These are phyloP conservation scores for Cyberlindnera galapagoensis DNA, from an alignment of 805 yeast species.

Conservation along the genomic window DNA sequence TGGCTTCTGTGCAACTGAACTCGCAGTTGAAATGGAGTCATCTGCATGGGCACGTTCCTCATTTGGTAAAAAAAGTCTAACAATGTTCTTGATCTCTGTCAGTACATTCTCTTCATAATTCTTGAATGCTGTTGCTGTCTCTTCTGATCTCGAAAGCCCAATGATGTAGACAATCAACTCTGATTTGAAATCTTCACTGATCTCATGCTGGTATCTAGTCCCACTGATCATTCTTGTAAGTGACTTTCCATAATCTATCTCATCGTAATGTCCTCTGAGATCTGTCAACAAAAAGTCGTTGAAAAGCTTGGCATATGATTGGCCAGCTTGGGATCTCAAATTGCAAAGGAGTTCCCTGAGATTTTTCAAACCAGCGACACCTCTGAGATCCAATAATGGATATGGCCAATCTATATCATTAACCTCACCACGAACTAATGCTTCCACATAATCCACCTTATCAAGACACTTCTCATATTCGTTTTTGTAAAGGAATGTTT, in stretches of 20 bases:
- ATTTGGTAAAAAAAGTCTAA: slow-evolving; percentile 57
- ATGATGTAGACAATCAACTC: slow-evolving; percentile 41
- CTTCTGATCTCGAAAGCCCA: slow-evolving; percentile 57
- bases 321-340: slow-evolving; percentile 61
- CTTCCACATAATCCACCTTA: slow-evolving; percentile 50
- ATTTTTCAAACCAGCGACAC: slow-evolving; percentile 26
- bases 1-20: slow-evolving; percentile 5
- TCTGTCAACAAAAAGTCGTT: slow-evolving; percentile 52
- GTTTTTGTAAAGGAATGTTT: slow-evolving; percentile 35
- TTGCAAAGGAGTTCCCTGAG: slow-evolving; percentile 47
- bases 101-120: slow-evolving; percentile 63
- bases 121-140: slow-evolving; percentile 53
- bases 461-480: slow-evolving; percentile 51
- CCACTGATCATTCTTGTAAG: slow-evolving; percentile 35
- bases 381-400: slow-evolving; percentile 25
- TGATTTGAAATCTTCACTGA: slow-evolving; percentile 35
- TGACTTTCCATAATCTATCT: slow-evolving; percentile 41
- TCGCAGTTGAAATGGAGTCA: slow-evolving; percentile 4
- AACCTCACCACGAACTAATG: slow-evolving; percentile 49
- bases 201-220: slow-evolving; percentile 32
- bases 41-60: slow-evolving; percentile 23
- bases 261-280: slow-evolving; percentile 49
- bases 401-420: slow-evolving; percentile 36
- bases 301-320: slow-evolving; percentile 55
- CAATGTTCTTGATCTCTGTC: slow-evolving; percentile 65